Percentiles rank a stretch among this genome's conserved stretches.
phyloP scores from a whole-genome alignment of 768 basidiomycete genomes.

The Lactifluus volemus region DNA sequence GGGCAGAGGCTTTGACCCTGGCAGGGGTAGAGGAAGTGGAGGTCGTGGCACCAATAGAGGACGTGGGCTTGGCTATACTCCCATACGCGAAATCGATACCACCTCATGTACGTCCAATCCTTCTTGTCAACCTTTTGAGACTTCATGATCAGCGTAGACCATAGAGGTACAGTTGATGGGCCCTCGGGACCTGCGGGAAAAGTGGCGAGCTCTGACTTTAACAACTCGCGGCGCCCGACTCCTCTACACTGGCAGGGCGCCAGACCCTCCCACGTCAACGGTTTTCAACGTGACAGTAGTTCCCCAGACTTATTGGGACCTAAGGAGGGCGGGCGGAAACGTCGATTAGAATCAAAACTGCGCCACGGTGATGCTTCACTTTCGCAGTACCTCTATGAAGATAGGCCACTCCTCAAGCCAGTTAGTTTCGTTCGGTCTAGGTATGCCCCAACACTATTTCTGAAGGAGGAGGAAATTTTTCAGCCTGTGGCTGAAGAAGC shows the following conservation, averaged over 20 bases:
- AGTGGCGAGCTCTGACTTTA: neutral
- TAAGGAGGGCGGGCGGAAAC: constrained; percentile 23
- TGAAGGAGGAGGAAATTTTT: constrained; percentile 51
- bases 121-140: neutral
- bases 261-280: neutral
- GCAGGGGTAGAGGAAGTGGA: constrained; percentile 22
- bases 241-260: neutral
- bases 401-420: constrained; percentile 57
- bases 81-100: constrained; percentile 1
- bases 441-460: constrained; percentile 42
- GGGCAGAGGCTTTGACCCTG: constrained; percentile 23
- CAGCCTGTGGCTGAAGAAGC: constrained; percentile 43
- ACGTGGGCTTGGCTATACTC: constrained; percentile 16
- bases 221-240: neutral
- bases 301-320: constrained; percentile 5
- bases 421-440: constrained; percentile 60
- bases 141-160: neutral
- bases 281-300: neutral
- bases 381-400: constrained; percentile 45
- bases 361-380: constrained; percentile 40
- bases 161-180: neutral
- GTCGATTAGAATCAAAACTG: constrained; percentile 24
- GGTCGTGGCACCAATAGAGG: constrained; percentile 18
- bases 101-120: neutral
- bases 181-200: neutral